phyloP scores from a whole-genome alignment of 2,329 filamentous ascomycete genomes.

The Plenodomus biglobosus region DNA sequence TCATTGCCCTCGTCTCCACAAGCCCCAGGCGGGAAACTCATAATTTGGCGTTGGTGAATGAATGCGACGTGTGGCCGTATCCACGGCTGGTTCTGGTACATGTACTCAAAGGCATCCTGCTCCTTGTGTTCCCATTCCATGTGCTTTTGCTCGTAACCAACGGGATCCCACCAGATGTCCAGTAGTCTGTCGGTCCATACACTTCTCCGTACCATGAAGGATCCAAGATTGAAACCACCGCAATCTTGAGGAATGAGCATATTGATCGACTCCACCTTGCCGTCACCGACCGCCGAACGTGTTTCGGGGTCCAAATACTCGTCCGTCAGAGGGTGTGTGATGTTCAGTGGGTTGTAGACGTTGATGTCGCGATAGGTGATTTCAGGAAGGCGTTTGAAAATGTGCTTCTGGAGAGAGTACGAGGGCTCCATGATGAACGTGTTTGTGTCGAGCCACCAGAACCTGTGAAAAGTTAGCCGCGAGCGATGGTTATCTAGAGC shows the following conservation, averaged over 20 bases:
- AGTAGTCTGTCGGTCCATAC: slow-evolving; percentile 88
- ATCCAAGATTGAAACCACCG: slow-evolving; percentile 92
- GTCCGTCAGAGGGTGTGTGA: slow-evolving; percentile 76
- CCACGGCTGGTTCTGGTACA: slow-evolving; percentile 92
- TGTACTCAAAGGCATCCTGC: slow-evolving; percentile 89
- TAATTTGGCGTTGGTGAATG: slow-evolving; percentile 86
- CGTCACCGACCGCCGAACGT: slow-evolving; percentile 74
- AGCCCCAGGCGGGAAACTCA: slow-evolving; percentile 88
- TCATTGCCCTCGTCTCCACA: slow-evolving; percentile 79
- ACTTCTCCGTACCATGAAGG: slow-evolving; percentile 86
- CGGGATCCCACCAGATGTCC: slow-evolving; percentile 98
- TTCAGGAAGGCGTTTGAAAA: slow-evolving; percentile 77
- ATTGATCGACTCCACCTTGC: slow-evolving; percentile 76
- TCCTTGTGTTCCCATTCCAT: slow-evolving; percentile 99
- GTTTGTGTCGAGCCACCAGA: slow-evolving; percentile 98
- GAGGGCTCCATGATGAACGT: slow-evolving; percentile 97
- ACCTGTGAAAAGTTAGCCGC: slow-evolving; percentile 62
- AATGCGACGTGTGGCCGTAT: slow-evolving; percentile 86
- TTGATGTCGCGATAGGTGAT: slow-evolving; percentile 95
- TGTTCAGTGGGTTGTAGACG: slow-evolving; percentile 91
- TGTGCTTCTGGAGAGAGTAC: slow-evolving; percentile 84
- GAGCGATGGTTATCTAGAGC: background rate
- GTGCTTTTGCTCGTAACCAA: slow-evolving; percentile 95
- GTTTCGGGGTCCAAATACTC: slow-evolving; percentile 75
- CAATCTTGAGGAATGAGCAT: slow-evolving; percentile 92